phyloP scores from a whole-genome alignment of 1,284 basidiomycete genomes.

The Vanrija pseudolonga region DNA sequence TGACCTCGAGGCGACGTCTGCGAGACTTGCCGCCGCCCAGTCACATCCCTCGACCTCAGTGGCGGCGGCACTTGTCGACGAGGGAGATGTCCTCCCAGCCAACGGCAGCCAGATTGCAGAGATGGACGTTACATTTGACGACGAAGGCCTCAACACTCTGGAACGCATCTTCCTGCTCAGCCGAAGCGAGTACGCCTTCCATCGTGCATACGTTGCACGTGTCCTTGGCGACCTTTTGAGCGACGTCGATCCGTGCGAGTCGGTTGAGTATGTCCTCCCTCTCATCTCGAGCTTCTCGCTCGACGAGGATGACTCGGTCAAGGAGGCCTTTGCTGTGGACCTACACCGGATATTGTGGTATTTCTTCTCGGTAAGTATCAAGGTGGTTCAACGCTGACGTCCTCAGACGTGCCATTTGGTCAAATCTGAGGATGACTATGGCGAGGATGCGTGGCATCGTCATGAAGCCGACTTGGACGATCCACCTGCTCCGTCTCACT shows the following conservation, averaged over 20 bases:
- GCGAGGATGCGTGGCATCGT: constrained; percentile 5
- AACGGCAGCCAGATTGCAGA: constrained; percentile 13
- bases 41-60: not conserved
- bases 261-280: constrained; percentile 89
- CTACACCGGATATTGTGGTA: constrained; percentile 86
- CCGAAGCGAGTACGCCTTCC: constrained; percentile 76
- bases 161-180: constrained; percentile 94
- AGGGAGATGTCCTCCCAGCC: constrained; percentile 39
- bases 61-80: constrained; percentile 27
- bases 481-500: no score
- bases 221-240: constrained; percentile 69
- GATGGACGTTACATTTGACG: constrained; percentile 50
- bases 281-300: constrained; percentile 80
- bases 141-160: constrained; percentile 71
- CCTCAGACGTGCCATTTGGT: constrained; percentile 23
- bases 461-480: constrained; percentile 24
- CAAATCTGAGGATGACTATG: constrained; percentile 7
- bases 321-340: constrained; percentile 81
- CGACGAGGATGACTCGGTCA: constrained; percentile 87
- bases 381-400: not conserved
- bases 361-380: constrained; percentile 70
- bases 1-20: not conserved
- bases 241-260: constrained; percentile 78
- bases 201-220: constrained; percentile 78
- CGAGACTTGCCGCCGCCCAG: not conserved